Percentiles rank a stretch among this genome's conserved stretches.
Conservation (phyloP, 805 yeast species). For the Candida easanensis region DNA sequence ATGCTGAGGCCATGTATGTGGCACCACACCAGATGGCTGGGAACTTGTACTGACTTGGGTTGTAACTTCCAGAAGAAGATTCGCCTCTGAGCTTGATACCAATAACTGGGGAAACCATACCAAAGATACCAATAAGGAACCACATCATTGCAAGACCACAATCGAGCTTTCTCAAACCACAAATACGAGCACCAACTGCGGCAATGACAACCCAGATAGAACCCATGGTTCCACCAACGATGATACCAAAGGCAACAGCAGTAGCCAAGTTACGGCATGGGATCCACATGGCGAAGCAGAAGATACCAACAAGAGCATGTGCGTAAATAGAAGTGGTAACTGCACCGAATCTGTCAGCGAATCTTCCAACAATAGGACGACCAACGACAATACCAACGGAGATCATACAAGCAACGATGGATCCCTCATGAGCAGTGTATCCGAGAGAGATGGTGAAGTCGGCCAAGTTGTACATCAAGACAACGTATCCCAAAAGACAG, state of each 20-base stretch:
- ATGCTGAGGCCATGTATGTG: slow-evolving; percentile 45
- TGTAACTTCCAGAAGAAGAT: slow-evolving; percentile 27
- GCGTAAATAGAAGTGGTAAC: slow-evolving; percentile 43
- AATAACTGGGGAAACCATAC: slow-evolving; percentile 56
- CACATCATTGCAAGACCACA: slow-evolving; percentile 51
- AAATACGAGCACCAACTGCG: slow-evolving; percentile 48
- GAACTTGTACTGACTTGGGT: slow-evolving; percentile 46
- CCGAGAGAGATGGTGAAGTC: slow-evolving; percentile 62
- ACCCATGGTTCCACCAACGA: slow-evolving; percentile 61
- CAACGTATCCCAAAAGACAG: slow-evolving; percentile 60
- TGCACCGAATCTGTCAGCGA: slow-evolving; percentile 52
- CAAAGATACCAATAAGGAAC: slow-evolving; percentile 48
- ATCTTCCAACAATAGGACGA: slow-evolving; percentile 52
- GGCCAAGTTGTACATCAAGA: slow-evolving; percentile 54
- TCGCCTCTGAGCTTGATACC: slow-evolving; percentile 48
- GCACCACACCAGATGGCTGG: slow-evolving; percentile 60
- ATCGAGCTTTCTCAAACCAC: slow-evolving; percentile 51
- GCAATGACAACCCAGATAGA: slow-evolving; percentile 55
- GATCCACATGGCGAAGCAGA: slow-evolving; percentile 51
- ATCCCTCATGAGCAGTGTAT: slow-evolving; percentile 50
- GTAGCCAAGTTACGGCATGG: slow-evolving; percentile 59
- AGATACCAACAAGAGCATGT: slow-evolving; percentile 37
- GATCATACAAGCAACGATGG: slow-evolving; percentile 57
- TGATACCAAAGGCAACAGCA: slow-evolving; percentile 47
- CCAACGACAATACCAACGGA: slow-evolving; percentile 55